Evolutionary conservation across 73 alveolate species (phyloP).

Genomic region (Blepharisma stoltei): DNA sequence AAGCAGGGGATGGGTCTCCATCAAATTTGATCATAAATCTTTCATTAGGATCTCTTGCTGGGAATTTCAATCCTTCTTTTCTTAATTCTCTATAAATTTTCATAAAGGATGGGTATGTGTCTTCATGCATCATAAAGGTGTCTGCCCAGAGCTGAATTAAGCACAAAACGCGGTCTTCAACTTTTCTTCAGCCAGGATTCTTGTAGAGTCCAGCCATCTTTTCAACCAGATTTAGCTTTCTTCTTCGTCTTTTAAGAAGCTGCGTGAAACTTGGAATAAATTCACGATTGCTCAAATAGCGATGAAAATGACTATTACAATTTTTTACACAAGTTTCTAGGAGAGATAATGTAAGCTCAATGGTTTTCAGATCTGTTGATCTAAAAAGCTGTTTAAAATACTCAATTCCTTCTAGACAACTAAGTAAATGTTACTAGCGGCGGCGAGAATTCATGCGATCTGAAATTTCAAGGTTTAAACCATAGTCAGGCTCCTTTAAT

Average conservation of each 20-base stretch:
- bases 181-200: conserved; percentile 25
- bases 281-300: not conserved
- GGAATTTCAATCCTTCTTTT: conserved; percentile 61
- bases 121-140: conserved; percentile 80
- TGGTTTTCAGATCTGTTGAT: conserved; percentile 6
- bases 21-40: conserved; percentile 48
- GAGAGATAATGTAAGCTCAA: not conserved
- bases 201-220: conserved; percentile 1
- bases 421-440: not conserved
- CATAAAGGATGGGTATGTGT: conserved; percentile 52
- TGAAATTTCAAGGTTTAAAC: conserved; percentile 20
- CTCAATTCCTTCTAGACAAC: conserved; percentile 25
- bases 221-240: conserved; percentile 18
- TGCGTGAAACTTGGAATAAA: not conserved
- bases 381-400: conserved; percentile 19
- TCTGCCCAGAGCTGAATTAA: conserved; percentile 71
- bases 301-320: conserved; percentile 8
- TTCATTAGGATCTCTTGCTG: conserved; percentile 61
- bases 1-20: conserved; percentile 66
- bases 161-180: conserved; percentile 54
- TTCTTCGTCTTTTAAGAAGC: conserved; percentile 17
- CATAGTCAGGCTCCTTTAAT: conserved; percentile 6
- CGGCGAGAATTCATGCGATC: conserved; percentile 12
- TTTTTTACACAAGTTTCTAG: conserved; percentile 26
- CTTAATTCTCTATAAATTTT: conserved; percentile 47